Evolutionary conservation across 2,329 filamentous ascomycete species (phyloP).

Genomic region (Tolypocladium cylindrosporum): DNA sequence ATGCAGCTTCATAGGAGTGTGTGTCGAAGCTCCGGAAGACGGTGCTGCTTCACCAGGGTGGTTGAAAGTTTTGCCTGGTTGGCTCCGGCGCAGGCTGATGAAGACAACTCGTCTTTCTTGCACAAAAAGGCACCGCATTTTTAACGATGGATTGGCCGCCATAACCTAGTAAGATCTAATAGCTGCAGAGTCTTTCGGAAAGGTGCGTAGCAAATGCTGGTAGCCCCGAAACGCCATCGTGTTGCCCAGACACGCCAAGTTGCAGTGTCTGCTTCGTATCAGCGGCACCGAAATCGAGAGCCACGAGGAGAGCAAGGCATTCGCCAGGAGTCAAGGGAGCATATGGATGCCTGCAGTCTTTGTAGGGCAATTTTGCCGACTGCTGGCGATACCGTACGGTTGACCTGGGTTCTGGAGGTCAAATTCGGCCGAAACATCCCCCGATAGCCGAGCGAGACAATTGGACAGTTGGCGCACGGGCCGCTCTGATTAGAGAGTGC

Average conservation of each 20-base stretch:
- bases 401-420: not conserved
- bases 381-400: not conserved
- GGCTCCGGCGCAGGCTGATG: not conserved
- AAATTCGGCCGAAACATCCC: conserved; percentile 1
- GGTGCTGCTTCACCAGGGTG: not conserved
- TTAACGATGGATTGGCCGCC: not conserved
- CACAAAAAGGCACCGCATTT: not conserved
- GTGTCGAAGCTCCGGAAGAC: not conserved
- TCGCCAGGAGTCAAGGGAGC: not conserved
- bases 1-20: no score
- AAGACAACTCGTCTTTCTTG: not conserved
- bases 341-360: not conserved
- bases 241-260: not conserved
- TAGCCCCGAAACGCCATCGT: not conserved
- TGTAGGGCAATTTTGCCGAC: not conserved
- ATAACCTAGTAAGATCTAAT: not conserved
- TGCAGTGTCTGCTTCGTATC: not conserved
- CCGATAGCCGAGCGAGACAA: not conserved
- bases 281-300: not conserved
- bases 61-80: not conserved
- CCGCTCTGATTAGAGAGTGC: not conserved
- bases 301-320: not conserved
- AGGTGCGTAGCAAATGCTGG: not conserved
- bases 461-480: not conserved
- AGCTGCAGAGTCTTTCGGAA: not conserved